Conservation (phyloP, 495 filamentous ascomycete species). For the Daldinia caldariorum region DNA sequence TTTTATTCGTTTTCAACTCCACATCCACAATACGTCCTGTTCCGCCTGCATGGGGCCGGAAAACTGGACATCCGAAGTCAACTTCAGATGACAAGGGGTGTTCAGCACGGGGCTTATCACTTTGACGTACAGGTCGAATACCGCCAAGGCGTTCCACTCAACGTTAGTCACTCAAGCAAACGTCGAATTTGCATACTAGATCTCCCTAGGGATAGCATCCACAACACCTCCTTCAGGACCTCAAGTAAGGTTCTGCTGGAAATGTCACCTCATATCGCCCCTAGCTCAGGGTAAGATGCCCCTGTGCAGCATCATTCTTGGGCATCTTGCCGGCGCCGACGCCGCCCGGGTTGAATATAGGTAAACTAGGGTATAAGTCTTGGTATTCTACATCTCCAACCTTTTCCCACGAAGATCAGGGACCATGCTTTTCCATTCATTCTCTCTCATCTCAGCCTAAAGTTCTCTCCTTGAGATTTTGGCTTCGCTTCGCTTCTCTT, state of each 20-base stretch:
- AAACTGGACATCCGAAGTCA: constrained; percentile 26
- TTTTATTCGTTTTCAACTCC: constrained; percentile 6
- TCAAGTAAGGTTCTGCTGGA: constrained; percentile 25
- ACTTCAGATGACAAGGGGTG: constrained; percentile 37
- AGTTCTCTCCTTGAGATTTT: constrained; percentile 25
- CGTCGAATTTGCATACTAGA: constrained; percentile 25
- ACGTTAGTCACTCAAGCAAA: constrained; percentile 25
- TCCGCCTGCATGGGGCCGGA: constrained; percentile 28
- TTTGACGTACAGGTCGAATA: constrained; percentile 12
- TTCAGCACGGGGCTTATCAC: constrained; percentile 25
- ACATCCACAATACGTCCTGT: constrained; percentile 20
- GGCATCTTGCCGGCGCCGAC: constrained; percentile 15
- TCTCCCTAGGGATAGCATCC: constrained; percentile 6
- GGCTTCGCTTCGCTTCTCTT: constrained; percentile 36
- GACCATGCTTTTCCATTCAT: constrained; percentile 28
- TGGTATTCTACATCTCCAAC: constrained; percentile 33
- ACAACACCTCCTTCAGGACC: constrained; percentile 7
- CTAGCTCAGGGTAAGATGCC: constrained; percentile 14
- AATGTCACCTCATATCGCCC: constrained; percentile 27
- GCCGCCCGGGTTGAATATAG: constrained; percentile 17
- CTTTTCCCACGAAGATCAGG: constrained; percentile 37
- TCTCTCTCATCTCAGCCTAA: constrained; percentile 30
- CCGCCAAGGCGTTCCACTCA: constrained; percentile 19
- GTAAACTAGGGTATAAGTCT: constrained; percentile 38
- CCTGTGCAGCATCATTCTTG: constrained; percentile 34